These are phyloP conservation scores for Phytophthora melonis DNA, from an alignment of 352 stramenopile genomes.

Conservation along the genomic window DNA sequence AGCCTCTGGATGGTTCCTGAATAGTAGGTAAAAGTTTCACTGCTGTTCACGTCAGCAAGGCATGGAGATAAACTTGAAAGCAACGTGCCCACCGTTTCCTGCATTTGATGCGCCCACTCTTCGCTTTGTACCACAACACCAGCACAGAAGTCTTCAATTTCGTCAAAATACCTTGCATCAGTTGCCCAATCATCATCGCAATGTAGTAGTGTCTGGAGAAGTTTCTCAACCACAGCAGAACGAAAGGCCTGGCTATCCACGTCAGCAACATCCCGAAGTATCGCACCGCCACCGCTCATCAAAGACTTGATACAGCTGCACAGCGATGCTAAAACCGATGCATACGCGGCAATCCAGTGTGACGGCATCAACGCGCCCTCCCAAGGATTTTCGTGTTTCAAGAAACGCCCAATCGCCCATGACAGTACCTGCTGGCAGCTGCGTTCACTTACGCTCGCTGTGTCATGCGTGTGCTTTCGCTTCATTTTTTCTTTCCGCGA, in stretches of 20 bases:
- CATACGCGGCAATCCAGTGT: slow-evolving; percentile 33
- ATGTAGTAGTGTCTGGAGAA: slow-evolving; percentile 34
- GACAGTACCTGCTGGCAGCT: slow-evolving; percentile 40
- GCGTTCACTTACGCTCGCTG: background rate
- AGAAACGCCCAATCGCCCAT: slow-evolving; percentile 50
- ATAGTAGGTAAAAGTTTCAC: slow-evolving; percentile 27
- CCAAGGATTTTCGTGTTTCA: slow-evolving; percentile 42
- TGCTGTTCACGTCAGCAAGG: slow-evolving; percentile 25
- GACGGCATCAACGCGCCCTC: slow-evolving; percentile 11
- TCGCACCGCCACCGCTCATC: slow-evolving; percentile 13
- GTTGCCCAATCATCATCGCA: slow-evolving; percentile 16
- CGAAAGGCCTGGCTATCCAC: slow-evolving; percentile 33
- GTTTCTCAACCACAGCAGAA: slow-evolving; percentile 28
- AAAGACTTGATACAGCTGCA: slow-evolving; percentile 37
- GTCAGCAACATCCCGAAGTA: slow-evolving; percentile 31
- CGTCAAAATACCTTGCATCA: slow-evolving; percentile 20
- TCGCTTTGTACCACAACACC: slow-evolving; percentile 22
- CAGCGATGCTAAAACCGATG: slow-evolving; percentile 39
- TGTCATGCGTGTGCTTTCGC: slow-evolving; percentile 39
- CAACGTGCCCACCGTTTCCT: slow-evolving; percentile 23
- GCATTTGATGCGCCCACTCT: slow-evolving; percentile 35
- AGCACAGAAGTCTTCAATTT: slow-evolving; percentile 43
- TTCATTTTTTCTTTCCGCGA: slow-evolving; percentile 32
- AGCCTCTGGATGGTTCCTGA: slow-evolving; percentile 26
- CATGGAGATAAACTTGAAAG: slow-evolving; percentile 26